Conservation (phyloP, 2,329 filamentous ascomycete genomes). For the Alternaria ventricosa region DNA sequence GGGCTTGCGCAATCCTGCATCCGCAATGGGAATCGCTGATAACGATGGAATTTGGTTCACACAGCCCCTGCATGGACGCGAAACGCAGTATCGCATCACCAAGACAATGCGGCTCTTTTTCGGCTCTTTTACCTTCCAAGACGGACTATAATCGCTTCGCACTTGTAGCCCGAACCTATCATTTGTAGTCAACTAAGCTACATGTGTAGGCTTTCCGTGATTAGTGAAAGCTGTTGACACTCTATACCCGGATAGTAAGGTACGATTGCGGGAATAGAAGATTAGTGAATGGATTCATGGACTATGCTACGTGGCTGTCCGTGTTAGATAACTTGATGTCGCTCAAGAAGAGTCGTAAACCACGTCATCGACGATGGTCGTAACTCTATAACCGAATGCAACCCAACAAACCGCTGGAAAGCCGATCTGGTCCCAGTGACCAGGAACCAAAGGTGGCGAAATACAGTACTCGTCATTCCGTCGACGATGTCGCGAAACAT, state of each 20-base stretch:
- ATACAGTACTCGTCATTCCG: neutral
- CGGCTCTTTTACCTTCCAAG: neutral
- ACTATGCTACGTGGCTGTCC: conserved; percentile 2
- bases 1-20: neutral
- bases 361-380: neutral
- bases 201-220: neutral
- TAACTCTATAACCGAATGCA: neutral
- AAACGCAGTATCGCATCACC: neutral
- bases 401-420: neutral
- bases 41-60: neutral
- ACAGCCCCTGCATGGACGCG: neutral
- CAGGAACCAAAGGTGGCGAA: neutral
- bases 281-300: conserved; percentile 2
- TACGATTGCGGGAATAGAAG: neutral
- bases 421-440: neutral
- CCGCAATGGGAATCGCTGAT: neutral
- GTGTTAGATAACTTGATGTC: neutral
- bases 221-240: neutral
- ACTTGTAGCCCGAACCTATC: neutral
- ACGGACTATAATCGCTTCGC: neutral
- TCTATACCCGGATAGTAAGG: neutral
- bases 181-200: neutral
- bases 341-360: neutral
- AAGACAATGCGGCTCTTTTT: neutral
- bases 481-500: neutral